Conservation (phyloP, 208 protist species). For the Perkinsela sp. region DNA sequence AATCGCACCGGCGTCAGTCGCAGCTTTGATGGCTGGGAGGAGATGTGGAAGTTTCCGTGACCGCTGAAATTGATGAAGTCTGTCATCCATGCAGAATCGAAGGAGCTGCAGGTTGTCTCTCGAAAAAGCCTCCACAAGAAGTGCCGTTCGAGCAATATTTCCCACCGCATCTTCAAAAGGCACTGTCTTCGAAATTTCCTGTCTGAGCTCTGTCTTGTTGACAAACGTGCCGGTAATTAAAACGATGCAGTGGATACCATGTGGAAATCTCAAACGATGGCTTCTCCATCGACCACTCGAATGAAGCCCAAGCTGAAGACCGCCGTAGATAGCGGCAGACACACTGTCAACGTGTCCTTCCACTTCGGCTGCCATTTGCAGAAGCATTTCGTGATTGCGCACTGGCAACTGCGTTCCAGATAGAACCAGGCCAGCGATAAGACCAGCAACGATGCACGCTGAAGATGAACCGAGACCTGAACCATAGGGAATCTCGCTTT, state of each 20-base stretch:
- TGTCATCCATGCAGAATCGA: conserved; percentile 23
- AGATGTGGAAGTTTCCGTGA: conserved; percentile 5
- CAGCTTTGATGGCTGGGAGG: conserved; percentile 9
- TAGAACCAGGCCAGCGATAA: conserved; percentile 56
- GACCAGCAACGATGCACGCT: conserved; percentile 52
- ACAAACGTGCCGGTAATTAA: conserved; percentile 49
- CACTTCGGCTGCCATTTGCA: conserved; percentile 39
- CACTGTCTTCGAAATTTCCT: conserved; percentile 24
- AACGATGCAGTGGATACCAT: conserved; percentile 49
- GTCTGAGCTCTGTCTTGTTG: conserved; percentile 47
- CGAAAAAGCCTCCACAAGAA: conserved; percentile 46
- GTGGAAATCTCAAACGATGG: conserved; percentile 5
- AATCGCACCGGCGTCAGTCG: conserved; percentile 6
- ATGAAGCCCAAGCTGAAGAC: conserved; percentile 51
- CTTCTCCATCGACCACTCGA: conserved; percentile 6
- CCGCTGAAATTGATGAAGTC: conserved; percentile 51
- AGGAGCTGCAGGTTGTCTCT: conserved; percentile 27
- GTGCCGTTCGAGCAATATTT: conserved; percentile 57
- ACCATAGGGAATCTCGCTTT: conserved; percentile 59
- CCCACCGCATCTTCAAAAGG: conserved; percentile 39
- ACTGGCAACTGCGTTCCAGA: conserved; percentile 39
- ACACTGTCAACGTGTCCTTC: conserved; percentile 75
- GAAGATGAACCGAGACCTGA: conserved; percentile 62
- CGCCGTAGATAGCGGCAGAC: conserved; percentile 67
- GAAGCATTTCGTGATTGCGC: conserved; percentile 21